A percentile compares a stretch with the other conserved stretches of the same genome.
These are phyloP conservation scores for Forsythia viridissima DNA, from an alignment of 257 asterid species.

Conservation along the genomic window DNA sequence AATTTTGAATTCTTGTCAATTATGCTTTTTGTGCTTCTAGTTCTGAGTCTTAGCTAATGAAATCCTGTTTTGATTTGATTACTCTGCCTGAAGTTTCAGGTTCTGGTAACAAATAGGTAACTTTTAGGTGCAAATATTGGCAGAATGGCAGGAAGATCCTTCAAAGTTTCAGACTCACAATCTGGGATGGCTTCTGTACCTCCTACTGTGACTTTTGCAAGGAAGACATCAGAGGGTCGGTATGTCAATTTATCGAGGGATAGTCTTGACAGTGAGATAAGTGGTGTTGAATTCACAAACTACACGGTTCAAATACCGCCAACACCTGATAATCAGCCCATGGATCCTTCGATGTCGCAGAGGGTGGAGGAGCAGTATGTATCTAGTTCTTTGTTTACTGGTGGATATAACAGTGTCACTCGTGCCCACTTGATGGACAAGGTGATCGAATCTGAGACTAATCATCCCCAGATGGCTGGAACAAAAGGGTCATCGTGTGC, in stretches of 20 bases:
- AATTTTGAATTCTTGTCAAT: not conserved
- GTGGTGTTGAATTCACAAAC: conserved; percentile 35
- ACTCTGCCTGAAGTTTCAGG: conserved; percentile 15
- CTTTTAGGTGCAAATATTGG: conserved; percentile 13
- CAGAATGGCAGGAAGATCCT: conserved; percentile 40
- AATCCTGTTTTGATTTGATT: not conserved
- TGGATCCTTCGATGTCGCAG: conserved; percentile 47
- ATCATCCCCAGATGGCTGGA: conserved; percentile 95
- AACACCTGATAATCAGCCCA: conserved; percentile 55
- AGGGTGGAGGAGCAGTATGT: conserved; percentile 58
- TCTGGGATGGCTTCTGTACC: conserved; percentile 26
- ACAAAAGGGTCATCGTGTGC: conserved; percentile 83
- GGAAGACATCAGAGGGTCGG: conserved; percentile 45
- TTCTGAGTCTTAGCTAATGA: conserved; percentile 15
- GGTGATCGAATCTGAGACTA: conserved; percentile 51
- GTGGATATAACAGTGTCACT: conserved; percentile 45
- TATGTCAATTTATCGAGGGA: conserved; percentile 50
- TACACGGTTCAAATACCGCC: conserved; percentile 50
- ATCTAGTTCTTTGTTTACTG: conserved; percentile 48
- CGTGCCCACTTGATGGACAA: conserved; percentile 58
- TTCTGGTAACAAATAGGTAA: conserved; percentile 17
- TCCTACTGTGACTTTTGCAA: conserved; percentile 41
- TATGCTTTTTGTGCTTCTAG: not conserved
- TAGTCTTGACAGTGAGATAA: conserved; percentile 45
- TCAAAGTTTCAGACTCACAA: conserved; percentile 22